Evolutionary conservation across 1,284 basidiomycete species (phyloP).

Genomic region (Moesziomyces antarcticus): DNA sequence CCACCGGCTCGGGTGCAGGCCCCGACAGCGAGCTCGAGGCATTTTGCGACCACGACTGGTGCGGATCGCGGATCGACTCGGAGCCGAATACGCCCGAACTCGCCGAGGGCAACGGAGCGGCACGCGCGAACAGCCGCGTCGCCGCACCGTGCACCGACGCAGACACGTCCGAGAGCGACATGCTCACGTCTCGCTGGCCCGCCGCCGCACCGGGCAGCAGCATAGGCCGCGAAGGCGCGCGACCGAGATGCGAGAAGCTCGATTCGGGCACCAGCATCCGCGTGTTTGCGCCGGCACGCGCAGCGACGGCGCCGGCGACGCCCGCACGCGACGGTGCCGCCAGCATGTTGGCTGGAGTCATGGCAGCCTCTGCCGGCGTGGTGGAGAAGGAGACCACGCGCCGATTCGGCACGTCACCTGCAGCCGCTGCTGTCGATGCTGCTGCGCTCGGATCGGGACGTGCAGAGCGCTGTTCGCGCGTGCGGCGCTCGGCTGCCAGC

Average conservation of each 20-base stretch:
- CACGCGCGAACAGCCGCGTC: too few species aligned
- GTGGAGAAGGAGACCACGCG: slow-evolving; percentile 9
- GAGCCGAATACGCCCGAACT: too few species aligned
- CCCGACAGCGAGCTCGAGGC: slow-evolving; percentile 1
- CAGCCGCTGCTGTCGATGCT: not conserved
- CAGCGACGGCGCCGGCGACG: not conserved
- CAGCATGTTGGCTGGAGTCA: not conserved
- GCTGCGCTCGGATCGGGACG: not conserved
- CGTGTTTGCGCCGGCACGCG: not conserved
- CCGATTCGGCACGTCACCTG: not conserved
- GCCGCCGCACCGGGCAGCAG: not conserved
- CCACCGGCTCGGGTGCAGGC: not conserved
- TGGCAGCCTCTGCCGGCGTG: not conserved
- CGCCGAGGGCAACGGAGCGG: too few species aligned
- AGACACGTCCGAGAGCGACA: not conserved
- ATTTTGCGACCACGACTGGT: not conserved
- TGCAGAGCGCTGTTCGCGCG: not conserved
- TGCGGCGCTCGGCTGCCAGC: slow-evolving; percentile 1
- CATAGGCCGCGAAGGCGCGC: too few species aligned
- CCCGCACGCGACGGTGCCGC: not conserved
- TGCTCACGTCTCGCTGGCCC: not conserved
- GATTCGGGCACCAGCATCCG: not conserved
- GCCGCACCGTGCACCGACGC: not conserved
- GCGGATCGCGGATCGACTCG: not conserved
- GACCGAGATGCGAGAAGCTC: not conserved